Conservation (phyloP, 495 filamentous ascomycete species). For the Podospora conica region DNA sequence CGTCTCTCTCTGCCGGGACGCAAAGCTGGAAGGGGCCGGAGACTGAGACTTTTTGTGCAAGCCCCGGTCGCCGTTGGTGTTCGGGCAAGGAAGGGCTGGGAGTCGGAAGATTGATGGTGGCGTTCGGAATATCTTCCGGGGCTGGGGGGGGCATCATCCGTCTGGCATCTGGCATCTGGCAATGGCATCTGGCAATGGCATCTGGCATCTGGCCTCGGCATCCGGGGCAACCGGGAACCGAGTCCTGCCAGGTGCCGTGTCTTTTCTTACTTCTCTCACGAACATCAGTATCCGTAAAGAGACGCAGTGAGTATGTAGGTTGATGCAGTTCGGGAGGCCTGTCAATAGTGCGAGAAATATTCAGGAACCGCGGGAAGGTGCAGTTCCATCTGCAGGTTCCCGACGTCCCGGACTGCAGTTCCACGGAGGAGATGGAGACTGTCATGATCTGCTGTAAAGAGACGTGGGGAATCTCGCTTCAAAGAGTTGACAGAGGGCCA, state of each 20-base stretch:
- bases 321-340: background rate
- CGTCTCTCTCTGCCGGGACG: background rate
- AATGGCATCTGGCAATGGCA: background rate
- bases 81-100: too few relatives aligned
- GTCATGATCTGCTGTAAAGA: background rate
- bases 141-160: background rate
- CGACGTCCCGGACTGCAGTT: background rate
- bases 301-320: too few relatives aligned
- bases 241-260: too few relatives aligned
- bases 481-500: background rate
- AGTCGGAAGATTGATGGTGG: too few relatives aligned
- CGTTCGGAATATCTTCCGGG: background rate
- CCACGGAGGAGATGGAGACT: background rate
- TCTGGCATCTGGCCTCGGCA: background rate
- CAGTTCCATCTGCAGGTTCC: slow-evolving; percentile 4
- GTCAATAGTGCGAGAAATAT: background rate
- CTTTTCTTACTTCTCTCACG: too few relatives aligned
- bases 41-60: background rate
- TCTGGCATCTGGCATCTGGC: too few relatives aligned
- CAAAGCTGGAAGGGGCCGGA: background rate
- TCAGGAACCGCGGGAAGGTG: background rate
- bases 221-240: background rate
- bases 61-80: background rate
- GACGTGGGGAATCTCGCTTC: background rate
- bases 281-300: too few relatives aligned